phyloP scores from a whole-genome alignment of 345 rosid genomes.

The Crucihimalaya himalaica region DNA sequence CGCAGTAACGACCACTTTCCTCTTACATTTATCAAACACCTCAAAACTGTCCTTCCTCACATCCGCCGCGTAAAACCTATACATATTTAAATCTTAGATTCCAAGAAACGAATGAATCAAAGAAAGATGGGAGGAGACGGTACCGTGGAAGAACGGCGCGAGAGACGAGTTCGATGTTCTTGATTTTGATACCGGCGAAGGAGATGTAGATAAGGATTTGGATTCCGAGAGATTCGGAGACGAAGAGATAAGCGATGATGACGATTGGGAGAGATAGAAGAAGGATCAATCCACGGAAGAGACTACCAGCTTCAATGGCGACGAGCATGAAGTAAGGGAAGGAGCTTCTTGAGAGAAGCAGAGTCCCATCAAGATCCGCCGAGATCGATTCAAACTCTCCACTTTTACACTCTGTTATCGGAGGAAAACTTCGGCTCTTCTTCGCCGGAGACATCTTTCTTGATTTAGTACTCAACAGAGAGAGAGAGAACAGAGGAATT shows the following conservation, averaged over 20 bases:
- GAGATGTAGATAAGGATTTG: slow-evolving; percentile 93
- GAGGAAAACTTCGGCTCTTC: slow-evolving; percentile 49
- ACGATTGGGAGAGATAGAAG: slow-evolving; percentile 78
- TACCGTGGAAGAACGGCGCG: slow-evolving; percentile 95
- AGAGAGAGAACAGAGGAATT: background rate
- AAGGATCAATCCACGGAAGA: slow-evolving; percentile 76
- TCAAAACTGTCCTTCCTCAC: slow-evolving; percentile 84
- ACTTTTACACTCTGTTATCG: slow-evolving; percentile 54
- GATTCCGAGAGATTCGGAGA: slow-evolving; percentile 87
- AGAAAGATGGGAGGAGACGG: background rate
- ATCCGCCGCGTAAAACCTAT: slow-evolving; percentile 89
- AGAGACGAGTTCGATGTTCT: slow-evolving; percentile 88
- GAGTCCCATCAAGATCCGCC: slow-evolving; percentile 95
- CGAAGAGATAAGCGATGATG: slow-evolving; percentile 72
- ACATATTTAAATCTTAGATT: background rate
- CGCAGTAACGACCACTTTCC: slow-evolving; percentile 97
- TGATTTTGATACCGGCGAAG: slow-evolving; percentile 83
- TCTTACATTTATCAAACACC: slow-evolving; percentile 79
- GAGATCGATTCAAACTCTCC: slow-evolving; percentile 65
- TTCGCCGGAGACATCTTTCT: slow-evolving; percentile 45
- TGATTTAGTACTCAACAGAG: too few relatives aligned
- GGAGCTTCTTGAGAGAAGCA: slow-evolving; percentile 74
- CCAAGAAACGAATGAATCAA: background rate
- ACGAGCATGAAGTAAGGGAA: slow-evolving; percentile 95
- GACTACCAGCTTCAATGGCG: slow-evolving; percentile 91